These are phyloP conservation scores for Linnemannia zychae DNA, from an alignment of 192 early-diverging fungal species.

Conservation along the genomic window DNA sequence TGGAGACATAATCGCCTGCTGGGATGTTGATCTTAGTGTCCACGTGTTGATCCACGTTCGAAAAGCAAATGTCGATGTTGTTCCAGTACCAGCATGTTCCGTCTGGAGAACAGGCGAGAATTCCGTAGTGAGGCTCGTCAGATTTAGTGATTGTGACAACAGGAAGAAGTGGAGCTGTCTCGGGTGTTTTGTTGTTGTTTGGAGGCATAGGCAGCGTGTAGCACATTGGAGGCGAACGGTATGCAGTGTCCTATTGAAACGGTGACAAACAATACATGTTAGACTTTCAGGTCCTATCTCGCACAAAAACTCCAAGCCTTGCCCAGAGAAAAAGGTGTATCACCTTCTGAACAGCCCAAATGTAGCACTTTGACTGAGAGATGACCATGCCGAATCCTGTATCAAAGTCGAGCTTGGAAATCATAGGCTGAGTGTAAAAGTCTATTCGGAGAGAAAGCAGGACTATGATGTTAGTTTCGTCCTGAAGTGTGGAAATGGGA, in stretches of 20 bases:
- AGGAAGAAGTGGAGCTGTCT: constrained; percentile 28
- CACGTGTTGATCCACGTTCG: constrained; percentile 41
- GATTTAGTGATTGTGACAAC: constrained; percentile 49
- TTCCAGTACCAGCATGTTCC: constrained; percentile 56
- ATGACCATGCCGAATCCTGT: constrained; percentile 40
- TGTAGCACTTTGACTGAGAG: constrained; percentile 44
- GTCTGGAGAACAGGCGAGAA: constrained; percentile 49
- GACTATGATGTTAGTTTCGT: background rate
- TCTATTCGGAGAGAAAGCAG: constrained; percentile 18
- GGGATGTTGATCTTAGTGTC: constrained; percentile 36
- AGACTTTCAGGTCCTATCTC: background rate
- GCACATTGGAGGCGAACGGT: constrained; percentile 46
- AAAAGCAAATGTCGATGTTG: constrained; percentile 50
- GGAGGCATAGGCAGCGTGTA: constrained; percentile 51
- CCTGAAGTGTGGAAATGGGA: background rate
- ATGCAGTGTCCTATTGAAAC: constrained; percentile 22
- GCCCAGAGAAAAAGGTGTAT: background rate
- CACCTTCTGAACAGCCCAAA: constrained; percentile 56
- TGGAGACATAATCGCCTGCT: constrained; percentile 32
- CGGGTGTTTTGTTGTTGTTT: constrained; percentile 24
- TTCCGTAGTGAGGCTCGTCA: constrained; percentile 33
- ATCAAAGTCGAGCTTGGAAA: constrained; percentile 48
- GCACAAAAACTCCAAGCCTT: too few species aligned
- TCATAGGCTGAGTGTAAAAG: constrained; percentile 44
- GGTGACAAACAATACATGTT: background rate